Percentiles rank a stretch among this genome's conserved stretches.
These are phyloP conservation scores for Breynia disticha DNA, from an alignment of 441 rosid genomes.

Conservation along the genomic window DNA sequence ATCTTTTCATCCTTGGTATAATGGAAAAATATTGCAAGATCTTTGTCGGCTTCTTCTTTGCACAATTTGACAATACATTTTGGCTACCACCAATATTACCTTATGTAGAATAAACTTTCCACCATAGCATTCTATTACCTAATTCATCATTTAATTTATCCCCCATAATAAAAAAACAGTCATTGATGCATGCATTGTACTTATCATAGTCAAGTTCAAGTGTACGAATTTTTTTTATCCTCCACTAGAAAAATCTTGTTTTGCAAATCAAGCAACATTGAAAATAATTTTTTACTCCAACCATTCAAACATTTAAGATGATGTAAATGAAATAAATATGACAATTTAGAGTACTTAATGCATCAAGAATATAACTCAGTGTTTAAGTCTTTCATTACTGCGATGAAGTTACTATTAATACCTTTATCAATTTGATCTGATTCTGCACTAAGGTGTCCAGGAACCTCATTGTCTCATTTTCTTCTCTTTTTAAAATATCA, in stretches of 20 bases:
- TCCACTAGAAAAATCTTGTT: slow-evolving; percentile 1
- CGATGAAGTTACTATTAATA: too few relatives aligned
- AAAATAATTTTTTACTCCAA: slow-evolving; percentile 2
- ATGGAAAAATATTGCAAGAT: slow-evolving; percentile 10
- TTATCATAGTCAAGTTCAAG: slow-evolving; percentile 6
- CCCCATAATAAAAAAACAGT: slow-evolving; percentile 5
- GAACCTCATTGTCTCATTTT: not conserved
- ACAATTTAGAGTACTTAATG: slow-evolving; percentile 5
- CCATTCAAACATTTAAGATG: slow-evolving; percentile 1
- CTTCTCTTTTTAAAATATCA: not conserved
- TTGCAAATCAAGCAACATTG: slow-evolving; percentile 5
- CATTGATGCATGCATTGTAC: slow-evolving; percentile 6
- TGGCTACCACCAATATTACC: too few relatives aligned
- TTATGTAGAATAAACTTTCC: not conserved
- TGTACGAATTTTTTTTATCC: not conserved
- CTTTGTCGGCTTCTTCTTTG: not conserved
- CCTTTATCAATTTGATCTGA: not conserved
- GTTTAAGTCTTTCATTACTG: not conserved
- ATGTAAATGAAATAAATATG: slow-evolving; percentile 2
- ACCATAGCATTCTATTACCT: not conserved
- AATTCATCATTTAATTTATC: not conserved
- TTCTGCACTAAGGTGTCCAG: not conserved
- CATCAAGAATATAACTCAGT: slow-evolving; percentile 1
- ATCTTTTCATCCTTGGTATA: slow-evolving; percentile 2
- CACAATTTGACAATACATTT: not conserved